Evolutionary conservation across 352 stramenopile species (phyloP).

Genomic region (Phytopythium aichiense): DNA sequence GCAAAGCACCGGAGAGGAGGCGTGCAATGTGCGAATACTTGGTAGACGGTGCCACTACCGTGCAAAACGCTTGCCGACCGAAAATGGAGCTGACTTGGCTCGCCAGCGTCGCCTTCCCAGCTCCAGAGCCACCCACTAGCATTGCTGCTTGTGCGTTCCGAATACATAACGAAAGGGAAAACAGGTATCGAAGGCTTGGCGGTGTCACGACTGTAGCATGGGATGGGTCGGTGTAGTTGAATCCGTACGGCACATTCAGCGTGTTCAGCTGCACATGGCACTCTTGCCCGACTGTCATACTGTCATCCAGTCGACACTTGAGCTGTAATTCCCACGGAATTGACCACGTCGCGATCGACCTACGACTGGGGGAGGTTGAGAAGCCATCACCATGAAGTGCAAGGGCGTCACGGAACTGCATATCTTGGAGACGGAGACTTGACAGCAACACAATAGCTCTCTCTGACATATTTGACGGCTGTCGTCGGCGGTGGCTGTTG

Average conservation of each 20-base stretch:
- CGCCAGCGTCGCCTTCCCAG: slow-evolving; percentile 37
- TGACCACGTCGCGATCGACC: background rate
- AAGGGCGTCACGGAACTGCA: slow-evolving; percentile 52
- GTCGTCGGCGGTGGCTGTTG: background rate
- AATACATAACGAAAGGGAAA: slow-evolving; percentile 44
- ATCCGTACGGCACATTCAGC: slow-evolving; percentile 54
- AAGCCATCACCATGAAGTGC: slow-evolving; percentile 17
- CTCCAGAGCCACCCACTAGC: slow-evolving; percentile 16
- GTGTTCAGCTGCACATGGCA: slow-evolving; percentile 55
- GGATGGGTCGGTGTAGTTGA: slow-evolving; percentile 44
- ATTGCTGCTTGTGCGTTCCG: slow-evolving; percentile 28
- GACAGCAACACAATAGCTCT: slow-evolving; percentile 18
- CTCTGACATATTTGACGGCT: background rate
- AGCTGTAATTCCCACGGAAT: slow-evolving; percentile 52
- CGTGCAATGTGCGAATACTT: slow-evolving; percentile 27
- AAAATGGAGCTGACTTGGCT: slow-evolving; percentile 39
- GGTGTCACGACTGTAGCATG: slow-evolving; percentile 34
- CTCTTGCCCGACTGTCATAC: slow-evolving; percentile 52
- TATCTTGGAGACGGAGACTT: slow-evolving; percentile 38
- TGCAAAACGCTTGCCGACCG: slow-evolving; percentile 35
- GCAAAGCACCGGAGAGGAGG: slow-evolving; percentile 37
- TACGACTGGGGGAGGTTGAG: background rate
- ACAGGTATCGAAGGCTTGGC: slow-evolving; percentile 42
- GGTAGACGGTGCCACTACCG: slow-evolving; percentile 9
- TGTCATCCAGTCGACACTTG: slow-evolving; percentile 61